Base-by-base conservation (phyloP, 2,329 filamentous ascomycete genomes). In the Sporothrix globosa region DNA sequence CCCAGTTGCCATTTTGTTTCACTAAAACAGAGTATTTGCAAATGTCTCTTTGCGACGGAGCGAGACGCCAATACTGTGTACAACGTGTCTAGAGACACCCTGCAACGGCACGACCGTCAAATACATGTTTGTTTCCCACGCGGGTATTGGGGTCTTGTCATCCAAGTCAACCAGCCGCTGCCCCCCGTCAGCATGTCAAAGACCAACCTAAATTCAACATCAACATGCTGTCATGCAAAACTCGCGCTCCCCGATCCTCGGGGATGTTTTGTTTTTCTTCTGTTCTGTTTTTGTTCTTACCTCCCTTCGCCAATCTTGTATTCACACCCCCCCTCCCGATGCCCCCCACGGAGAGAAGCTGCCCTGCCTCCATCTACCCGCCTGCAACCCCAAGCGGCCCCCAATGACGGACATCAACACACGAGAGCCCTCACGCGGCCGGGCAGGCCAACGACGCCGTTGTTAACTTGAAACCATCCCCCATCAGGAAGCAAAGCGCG, bases 361-460 rank as follows among this genome's bases (percentile, higher is more conserved):
- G 61, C 61, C 44, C 61, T 65, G 61, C 61, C 44, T 50, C 44
- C 34, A 50, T 50, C 61, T 50, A 50, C 61, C 61, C 61, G 61
- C 61, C 61, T 48, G 44, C 24, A 34, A 50, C 44, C 17, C 41
- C 5, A 34, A 34, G 11, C 24, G 1, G 19, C 39, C 58, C 61
- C 60, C 21, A 19, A 65, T 48, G 41, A 46, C 41, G n/a, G 39
- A 48, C 39, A 10, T 30, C 41, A 46, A 30, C n/a, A 13, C 4
- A 21, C 13, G 21, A n/a, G 7, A 48, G 17, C 30, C 19, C 21
- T 30, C 3, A 44, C 1, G 14, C 17, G 17, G 27, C 19, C 27
- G n/a, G 34, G 56, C 34, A 61, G 44, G 34, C 56, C 44, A 61
- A 44, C 34, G 21, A 17, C 13, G 6, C 60, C 41, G 60, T 46